phyloP scores from a whole-genome alignment of 148 eudicot genomes.

The Rheum nobile region DNA sequence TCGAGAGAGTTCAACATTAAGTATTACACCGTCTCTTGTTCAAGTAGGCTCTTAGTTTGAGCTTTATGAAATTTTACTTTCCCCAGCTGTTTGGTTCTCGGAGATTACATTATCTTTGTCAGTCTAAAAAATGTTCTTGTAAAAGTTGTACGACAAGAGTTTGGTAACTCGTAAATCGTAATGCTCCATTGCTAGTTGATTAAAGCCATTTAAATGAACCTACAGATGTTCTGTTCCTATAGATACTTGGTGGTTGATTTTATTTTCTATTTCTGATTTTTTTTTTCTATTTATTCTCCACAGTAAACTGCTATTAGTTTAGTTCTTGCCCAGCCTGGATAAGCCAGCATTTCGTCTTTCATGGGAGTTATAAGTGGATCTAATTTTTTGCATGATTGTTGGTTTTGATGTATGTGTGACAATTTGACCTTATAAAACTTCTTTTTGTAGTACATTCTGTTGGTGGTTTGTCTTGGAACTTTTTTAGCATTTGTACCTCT shows the following conservation, averaged over 20 bases:
- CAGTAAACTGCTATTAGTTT: not conserved
- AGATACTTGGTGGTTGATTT: not conserved
- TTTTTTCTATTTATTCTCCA: not conserved
- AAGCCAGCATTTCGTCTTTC: not conserved
- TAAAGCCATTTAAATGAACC: not conserved
- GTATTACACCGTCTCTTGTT: not conserved
- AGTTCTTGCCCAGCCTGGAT: not conserved
- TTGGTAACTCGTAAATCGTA: not conserved
- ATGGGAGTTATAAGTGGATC: not conserved
- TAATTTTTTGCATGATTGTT: constrained; percentile 2
- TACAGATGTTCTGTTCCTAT: not conserved
- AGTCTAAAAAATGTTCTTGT: not conserved
- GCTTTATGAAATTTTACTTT: not conserved
- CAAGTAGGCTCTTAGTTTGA: not conserved
- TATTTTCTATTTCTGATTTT: not conserved
- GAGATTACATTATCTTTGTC: not conserved
- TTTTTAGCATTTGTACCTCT: not conserved
- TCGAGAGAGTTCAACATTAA: not conserved
- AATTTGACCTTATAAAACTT: not conserved
- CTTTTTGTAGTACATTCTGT: not conserved
- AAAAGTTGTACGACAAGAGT: not conserved
- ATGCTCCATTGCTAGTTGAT: not conserved
- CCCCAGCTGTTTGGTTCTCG: not conserved
- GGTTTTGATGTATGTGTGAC: not conserved
- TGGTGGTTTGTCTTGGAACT: not conserved